Evolutionary conservation across 2,329 filamentous ascomycete genomes (phyloP).

Genomic region (Ascochyta fabae): DNA sequence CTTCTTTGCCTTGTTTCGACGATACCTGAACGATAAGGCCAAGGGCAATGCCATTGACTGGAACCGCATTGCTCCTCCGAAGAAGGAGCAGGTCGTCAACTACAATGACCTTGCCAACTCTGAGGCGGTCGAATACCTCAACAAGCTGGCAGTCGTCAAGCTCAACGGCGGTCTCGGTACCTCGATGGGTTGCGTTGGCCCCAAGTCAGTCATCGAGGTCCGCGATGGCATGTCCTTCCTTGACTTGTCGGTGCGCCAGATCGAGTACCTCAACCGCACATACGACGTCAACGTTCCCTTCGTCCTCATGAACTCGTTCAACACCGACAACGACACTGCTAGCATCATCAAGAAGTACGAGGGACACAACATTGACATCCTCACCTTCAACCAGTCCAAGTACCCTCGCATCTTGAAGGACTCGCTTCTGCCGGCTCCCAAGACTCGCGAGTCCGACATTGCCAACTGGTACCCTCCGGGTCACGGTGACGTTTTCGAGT

Average conservation of each 20-base stretch:
- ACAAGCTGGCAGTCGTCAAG: constrained; percentile 98
- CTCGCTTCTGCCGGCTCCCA: constrained; percentile 93
- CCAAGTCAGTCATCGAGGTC: constrained; percentile 99
- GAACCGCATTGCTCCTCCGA: constrained; percentile 94
- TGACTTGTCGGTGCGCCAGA: constrained; percentile 96
- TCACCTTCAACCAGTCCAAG: constrained; percentile 99
- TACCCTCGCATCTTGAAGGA: constrained; percentile 99
- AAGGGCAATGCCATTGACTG: constrained; percentile 97
- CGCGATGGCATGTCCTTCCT: constrained; percentile 99
- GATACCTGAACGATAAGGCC: constrained; percentile 98
- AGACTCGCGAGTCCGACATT: constrained; percentile 84
- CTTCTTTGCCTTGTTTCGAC: constrained; percentile 98
- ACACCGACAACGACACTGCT: constrained; percentile 96
- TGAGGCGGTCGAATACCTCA: constrained; percentile 91
- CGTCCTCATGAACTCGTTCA: constrained; percentile 99
- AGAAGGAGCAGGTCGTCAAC: constrained; percentile 91
- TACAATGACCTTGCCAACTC: constrained; percentile 90
- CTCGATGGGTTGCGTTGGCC: constrained; percentile 98
- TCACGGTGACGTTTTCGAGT: constrained; percentile 99
- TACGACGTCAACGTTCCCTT: constrained; percentile 98
- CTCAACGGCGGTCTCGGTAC: constrained; percentile 99
- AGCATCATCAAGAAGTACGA: constrained; percentile 99
- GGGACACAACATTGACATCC: constrained; percentile 98
- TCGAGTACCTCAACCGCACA: constrained; percentile 98
- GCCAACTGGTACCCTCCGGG: constrained; percentile 98